These are phyloP conservation scores for Inonotus hispidus DNA, from an alignment of 1,284 basidiomycete genomes.

Conservation along the genomic window DNA sequence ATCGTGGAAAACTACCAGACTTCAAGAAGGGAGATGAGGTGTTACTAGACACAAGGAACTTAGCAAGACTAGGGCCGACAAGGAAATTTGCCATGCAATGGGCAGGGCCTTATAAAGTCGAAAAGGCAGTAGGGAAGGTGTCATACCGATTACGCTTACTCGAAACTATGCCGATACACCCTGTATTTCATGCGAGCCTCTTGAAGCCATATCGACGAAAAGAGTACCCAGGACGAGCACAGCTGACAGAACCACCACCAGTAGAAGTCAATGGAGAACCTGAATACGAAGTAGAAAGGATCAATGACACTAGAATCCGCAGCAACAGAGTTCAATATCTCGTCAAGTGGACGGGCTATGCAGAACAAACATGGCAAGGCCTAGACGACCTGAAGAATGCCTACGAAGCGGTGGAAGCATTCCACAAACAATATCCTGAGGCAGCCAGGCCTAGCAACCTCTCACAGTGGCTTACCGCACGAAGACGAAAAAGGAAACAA, in stretches of 20 bases:
- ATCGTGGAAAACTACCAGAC: constrained; percentile 15
- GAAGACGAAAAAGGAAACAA: too few species aligned
- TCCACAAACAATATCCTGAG: too few species aligned
- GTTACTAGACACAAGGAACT: constrained; percentile 26
- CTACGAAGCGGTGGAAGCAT: too few species aligned
- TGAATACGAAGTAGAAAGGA: background rate
- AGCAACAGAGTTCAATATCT: background rate
- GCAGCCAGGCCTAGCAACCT: too few species aligned
- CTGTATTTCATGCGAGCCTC: constrained; percentile 33
- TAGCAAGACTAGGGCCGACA: constrained; percentile 26
- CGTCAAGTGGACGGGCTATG: background rate
- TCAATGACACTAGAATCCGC: background rate
- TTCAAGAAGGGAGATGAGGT: constrained; percentile 29
- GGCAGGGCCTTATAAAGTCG: constrained; percentile 33
- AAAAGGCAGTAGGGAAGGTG: constrained; percentile 22
- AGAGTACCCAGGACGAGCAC: background rate
- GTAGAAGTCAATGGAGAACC: background rate
- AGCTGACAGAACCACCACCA: background rate
- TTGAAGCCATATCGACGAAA: constrained; percentile 21
- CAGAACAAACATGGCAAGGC: background rate
- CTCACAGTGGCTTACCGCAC: too few species aligned
- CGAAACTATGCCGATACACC: constrained; percentile 28
- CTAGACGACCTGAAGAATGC: too few species aligned
- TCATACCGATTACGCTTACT: constrained; percentile 33
- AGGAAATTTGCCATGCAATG: constrained; percentile 27